Conservation (phyloP, 2,329 filamentous ascomycete genomes). For the Fusarium euwallaceae region DNA sequence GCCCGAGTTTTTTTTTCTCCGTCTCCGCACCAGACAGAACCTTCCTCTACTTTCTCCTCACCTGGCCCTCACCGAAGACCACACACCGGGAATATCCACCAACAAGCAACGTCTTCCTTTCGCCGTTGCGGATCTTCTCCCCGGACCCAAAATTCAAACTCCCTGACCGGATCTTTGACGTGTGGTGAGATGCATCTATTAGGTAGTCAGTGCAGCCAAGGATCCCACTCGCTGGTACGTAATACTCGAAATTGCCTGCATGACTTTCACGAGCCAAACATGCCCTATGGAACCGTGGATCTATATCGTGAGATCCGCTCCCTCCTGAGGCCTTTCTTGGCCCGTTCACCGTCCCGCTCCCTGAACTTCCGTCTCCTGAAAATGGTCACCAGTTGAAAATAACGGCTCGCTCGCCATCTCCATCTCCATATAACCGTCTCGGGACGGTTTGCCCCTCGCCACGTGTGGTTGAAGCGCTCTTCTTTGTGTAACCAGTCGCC, state of each 20-base stretch:
- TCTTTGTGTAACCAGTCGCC: not conserved
- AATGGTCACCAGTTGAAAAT: constrained; percentile 10
- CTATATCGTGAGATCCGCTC: constrained; percentile 24
- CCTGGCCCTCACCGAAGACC: constrained; percentile 29
- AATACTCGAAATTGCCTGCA: constrained; percentile 8
- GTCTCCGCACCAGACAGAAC: constrained; percentile 34
- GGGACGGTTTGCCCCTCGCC: not conserved
- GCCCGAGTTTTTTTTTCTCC: constrained; percentile 23
- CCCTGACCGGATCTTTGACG: constrained; percentile 1
- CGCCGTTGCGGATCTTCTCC: not conserved
- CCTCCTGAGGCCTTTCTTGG: constrained; percentile 14
- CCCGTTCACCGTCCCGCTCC: constrained; percentile 37
- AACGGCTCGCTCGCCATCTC: not conserved
- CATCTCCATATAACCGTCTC: not conserved
- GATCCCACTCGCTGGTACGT: constrained; percentile 2
- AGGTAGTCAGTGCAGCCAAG: not conserved
- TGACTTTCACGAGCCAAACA: not conserved
- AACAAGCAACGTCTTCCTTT: constrained; percentile 6
- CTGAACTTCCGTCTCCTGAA: constrained; percentile 24
- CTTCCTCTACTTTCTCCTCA: constrained; percentile 4
- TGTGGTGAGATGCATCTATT: not conserved
- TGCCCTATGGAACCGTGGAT: not conserved
- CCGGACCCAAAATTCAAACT: constrained; percentile 5
- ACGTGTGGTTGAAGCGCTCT: not conserved
- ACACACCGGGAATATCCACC: constrained; percentile 19